Percentiles rank a stretch among this genome's conserved stretches.
Evolutionary conservation across 2,329 filamentous ascomycete genomes (phyloP).

Genomic region (Pseudogymnoascus sp.): DNA sequence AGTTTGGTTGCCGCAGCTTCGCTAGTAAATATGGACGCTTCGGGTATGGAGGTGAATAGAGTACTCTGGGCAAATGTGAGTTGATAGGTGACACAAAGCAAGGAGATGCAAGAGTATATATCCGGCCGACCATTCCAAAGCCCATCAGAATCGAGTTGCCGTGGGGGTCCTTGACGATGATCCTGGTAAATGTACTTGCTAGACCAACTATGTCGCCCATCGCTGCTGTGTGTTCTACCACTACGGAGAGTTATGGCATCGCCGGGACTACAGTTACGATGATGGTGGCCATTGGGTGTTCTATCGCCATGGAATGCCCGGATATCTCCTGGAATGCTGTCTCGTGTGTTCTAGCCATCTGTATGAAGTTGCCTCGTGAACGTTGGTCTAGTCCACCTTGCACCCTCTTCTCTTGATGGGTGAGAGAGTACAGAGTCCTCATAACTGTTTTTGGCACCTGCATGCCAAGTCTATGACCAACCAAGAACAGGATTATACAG

Average conservation of each 20-base stretch:
- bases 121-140: neutral
- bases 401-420: slow-evolving; percentile 4
- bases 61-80: neutral
- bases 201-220: neutral
- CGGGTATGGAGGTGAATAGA: neutral
- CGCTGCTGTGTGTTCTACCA: neutral
- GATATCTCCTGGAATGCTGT: neutral
- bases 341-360: neutral
- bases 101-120: neutral
- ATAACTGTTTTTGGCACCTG: slow-evolving; percentile 4
- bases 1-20: neutral
- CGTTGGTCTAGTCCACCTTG: neutral
- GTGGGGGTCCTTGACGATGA: neutral
- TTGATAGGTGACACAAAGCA: neutral
- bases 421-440: neutral
- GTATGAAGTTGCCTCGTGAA: neutral
- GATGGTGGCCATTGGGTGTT: neutral
- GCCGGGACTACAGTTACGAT: neutral
- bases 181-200: slow-evolving; percentile 8
- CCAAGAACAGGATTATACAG: neutral
- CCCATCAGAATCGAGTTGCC: neutral
- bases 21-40: neutral
- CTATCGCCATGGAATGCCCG: neutral
- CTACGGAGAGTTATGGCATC: neutral
- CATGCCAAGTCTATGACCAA: neutral